Evolutionary conservation across 1,284 basidiomycete species (phyloP).

Genomic region (Tranzscheliella williamsii): DNA sequence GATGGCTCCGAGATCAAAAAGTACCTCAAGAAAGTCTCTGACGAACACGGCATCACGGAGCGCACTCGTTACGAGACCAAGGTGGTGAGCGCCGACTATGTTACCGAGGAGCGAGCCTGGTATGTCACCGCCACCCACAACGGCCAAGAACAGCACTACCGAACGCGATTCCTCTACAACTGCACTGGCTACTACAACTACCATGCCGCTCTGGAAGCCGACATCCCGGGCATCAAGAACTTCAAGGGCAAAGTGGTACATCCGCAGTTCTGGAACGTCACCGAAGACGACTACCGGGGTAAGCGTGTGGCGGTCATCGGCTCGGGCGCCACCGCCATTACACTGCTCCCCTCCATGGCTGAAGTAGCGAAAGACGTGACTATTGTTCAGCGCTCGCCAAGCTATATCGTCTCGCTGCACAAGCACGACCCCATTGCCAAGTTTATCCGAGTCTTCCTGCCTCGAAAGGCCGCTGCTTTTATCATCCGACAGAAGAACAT

Average conservation of each 20-base stretch:
- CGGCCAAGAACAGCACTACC: conserved; percentile 27
- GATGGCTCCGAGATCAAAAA: conserved; percentile 47
- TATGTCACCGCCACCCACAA: conserved; percentile 24
- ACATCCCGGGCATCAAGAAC: conserved; percentile 52
- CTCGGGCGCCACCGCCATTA: conserved; percentile 57
- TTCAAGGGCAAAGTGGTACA: conserved; percentile 55
- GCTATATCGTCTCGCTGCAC: conserved; percentile 55
- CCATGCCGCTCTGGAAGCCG: conserved; percentile 43
- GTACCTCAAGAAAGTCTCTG: conserved; percentile 51
- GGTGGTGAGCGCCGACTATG: conserved; percentile 37
- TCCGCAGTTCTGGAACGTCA: conserved; percentile 53
- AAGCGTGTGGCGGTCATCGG: conserved; percentile 59
- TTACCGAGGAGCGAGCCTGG: conserved; percentile 44
- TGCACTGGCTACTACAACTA: conserved; percentile 59
- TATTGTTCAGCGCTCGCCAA: conserved; percentile 58
- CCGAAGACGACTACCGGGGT: conserved; percentile 49
- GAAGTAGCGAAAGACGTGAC: conserved; percentile 49
- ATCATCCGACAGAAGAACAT: conserved; percentile 45
- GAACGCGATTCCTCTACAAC: conserved; percentile 42
- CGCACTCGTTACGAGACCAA: conserved; percentile 42
- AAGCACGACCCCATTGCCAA: conserved; percentile 42
- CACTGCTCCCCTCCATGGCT: conserved; percentile 53
- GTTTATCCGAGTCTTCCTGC: conserved; percentile 49
- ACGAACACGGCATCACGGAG: conserved; percentile 48
- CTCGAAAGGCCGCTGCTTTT: conserved; percentile 21